A percentile compares a stretch with the other conserved stretches of the same genome.
Evolutionary conservation across 2,329 filamentous ascomycete genomes (phyloP).

Genomic region (Claviceps humidiphila): DNA sequence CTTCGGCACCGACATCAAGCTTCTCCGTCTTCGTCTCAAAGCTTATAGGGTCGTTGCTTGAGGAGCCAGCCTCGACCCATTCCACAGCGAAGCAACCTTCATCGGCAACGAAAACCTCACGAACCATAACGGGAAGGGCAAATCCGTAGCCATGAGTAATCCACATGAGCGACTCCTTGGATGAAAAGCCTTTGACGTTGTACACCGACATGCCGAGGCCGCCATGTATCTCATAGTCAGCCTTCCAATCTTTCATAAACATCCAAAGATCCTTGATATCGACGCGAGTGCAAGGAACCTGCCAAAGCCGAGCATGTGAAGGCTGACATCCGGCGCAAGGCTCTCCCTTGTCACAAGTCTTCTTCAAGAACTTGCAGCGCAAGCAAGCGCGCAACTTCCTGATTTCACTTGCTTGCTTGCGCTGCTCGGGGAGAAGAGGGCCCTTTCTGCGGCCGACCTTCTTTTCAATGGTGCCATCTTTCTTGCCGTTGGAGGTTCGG

Average conservation of each 20-base stretch:
- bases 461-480: conserved; percentile 70
- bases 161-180: conserved; percentile 62
- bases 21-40: conserved; percentile 82
- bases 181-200: conserved; percentile 78
- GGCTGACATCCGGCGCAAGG: conserved; percentile 92
- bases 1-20: conserved; percentile 79
- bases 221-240: conserved; percentile 86
- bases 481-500: conserved; percentile 64
- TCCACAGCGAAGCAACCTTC: conserved; percentile 88
- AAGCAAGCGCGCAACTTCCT: conserved; percentile 87
- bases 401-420: conserved; percentile 94
- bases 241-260: conserved; percentile 99
- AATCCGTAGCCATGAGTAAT: conserved; percentile 95
- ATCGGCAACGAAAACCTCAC: conserved; percentile 84
- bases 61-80: conserved; percentile 72
- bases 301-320: conserved; percentile 89
- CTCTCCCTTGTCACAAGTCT: conserved; percentile 96
- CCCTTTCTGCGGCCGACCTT: conserved; percentile 84
- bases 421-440: conserved; percentile 80
- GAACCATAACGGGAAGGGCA: conserved; percentile 81
- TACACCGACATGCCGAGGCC: conserved; percentile 78
- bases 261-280: conserved; percentile 98
- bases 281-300: conserved; percentile 93
- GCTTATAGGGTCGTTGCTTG: conserved; percentile 56
- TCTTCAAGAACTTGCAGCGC: conserved; percentile 97